Percentiles rank a stretch among this genome's conserved stretches.
Evolutionary conservation across 345 rosid genomes (phyloP).

Genomic region (Turnera subulata): DNA sequence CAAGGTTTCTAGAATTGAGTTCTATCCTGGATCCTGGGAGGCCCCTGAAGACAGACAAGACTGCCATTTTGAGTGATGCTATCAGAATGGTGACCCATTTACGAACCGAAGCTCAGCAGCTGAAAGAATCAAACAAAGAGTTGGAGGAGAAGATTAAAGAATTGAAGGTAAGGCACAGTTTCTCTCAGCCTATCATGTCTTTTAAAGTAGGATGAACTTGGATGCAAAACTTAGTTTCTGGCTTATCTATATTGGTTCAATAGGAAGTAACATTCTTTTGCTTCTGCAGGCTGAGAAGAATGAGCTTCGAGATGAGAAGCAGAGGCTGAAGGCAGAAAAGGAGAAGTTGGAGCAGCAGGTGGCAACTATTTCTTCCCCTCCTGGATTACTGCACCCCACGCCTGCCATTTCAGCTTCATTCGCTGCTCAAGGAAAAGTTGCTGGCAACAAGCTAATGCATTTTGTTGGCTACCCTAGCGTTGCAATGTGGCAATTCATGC

Average conservation of each 20-base stretch:
- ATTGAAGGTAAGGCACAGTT: neutral
- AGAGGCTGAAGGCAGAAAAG: conserved; percentile 22
- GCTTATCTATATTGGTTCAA: too few species aligned
- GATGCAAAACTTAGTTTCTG: too few species aligned
- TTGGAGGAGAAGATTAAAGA: neutral
- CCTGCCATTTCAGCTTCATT: conserved; percentile 9
- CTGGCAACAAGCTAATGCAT: conserved; percentile 23
- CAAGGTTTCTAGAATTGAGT: neutral
- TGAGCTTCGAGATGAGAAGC: conserved; percentile 13
- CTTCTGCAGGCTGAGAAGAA: neutral
- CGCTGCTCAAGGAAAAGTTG: conserved; percentile 11
- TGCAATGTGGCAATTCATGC: conserved; percentile 26
- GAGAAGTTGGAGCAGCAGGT: conserved; percentile 23
- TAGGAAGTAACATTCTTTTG: too few species aligned
- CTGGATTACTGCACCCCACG: conserved; percentile 11
- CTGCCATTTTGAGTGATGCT: neutral
- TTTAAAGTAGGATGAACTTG: too few species aligned
- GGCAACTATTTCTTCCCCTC: conserved; percentile 10
- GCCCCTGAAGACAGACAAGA: neutral
- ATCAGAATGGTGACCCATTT: neutral
- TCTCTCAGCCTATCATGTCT: too few species aligned
- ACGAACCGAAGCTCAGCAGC: neutral
- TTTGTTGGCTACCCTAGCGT: conserved; percentile 20
- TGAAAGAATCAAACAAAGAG: neutral
- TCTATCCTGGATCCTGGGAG: neutral